phyloP scores from a whole-genome alignment of 225 moss, liverwort and hornwort species.

The Lunularia cruciata region DNA sequence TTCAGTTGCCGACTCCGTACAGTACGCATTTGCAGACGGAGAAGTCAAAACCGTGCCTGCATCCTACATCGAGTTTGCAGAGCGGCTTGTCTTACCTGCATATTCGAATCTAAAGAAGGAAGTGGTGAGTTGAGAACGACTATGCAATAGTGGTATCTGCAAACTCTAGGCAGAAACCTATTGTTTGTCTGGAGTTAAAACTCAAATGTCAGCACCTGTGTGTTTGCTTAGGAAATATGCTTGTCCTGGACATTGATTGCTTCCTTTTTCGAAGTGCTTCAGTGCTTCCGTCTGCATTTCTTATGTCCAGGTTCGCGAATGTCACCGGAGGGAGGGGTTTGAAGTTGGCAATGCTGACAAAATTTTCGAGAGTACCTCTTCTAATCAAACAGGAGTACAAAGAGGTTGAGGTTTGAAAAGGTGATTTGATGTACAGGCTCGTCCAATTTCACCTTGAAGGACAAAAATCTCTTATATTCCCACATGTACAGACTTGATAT shows the following conservation, averaged over 20 bases:
- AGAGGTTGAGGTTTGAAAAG: slow-evolving; percentile 1
- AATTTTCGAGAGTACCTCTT: slow-evolving; percentile 96
- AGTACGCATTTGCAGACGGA: slow-evolving; percentile 66
- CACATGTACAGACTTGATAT: neutral
- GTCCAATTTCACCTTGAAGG: neutral
- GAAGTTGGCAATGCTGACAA: slow-evolving; percentile 98
- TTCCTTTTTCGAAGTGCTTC: neutral
- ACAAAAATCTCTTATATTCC: neutral
- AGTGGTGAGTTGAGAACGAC: slow-evolving; percentile 49
- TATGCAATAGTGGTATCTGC: too few relatives aligned
- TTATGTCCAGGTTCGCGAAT: slow-evolving; percentile 62
- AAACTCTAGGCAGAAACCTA: neutral
- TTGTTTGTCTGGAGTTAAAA: neutral
- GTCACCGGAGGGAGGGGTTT: slow-evolving; percentile 93
- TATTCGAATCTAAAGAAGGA: slow-evolving; percentile 53
- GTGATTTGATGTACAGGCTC: neutral
- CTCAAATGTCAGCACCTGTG: neutral
- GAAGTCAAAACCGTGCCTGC: slow-evolving; percentile 77
- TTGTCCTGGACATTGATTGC: neutral
- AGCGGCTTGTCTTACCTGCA: slow-evolving; percentile 75
- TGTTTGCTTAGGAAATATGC: neutral
- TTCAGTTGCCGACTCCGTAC: slow-evolving; percentile 78
- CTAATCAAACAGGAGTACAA: slow-evolving; percentile 71
- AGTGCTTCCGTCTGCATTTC: neutral
- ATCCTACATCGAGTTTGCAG: slow-evolving; percentile 96